Evolutionary conservation across 768 basidiomycete species (phyloP), one percentile per base, ranked within the genome.

Genomic region (Fibroporia radiculosa): DNA sequence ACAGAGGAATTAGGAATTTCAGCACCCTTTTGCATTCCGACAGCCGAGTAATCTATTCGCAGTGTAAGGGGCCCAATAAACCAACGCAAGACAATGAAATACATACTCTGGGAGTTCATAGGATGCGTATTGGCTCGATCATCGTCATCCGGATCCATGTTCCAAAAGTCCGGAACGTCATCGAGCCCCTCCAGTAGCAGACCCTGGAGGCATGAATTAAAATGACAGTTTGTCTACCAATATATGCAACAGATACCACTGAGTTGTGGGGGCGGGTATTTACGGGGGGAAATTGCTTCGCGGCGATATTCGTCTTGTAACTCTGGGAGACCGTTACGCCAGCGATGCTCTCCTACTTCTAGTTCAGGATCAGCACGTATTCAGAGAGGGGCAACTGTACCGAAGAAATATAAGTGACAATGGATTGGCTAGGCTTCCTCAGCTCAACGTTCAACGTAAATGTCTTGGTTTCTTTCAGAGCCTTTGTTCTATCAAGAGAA

Each of bases 341-440:
- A 19, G 88, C 89, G 20, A 81, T 66, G 25, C 71, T 74, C 63
- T 93, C 91, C 85, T 92, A 55, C 19, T 33, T 14, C n/a, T 7
- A 12, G 26, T 42, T 57, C 23, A 48, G 48, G 43, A 22, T 46
- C 44, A 48, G 47, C 46, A 22, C 37, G 32, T 5, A 18, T 1
- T 18, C 25, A 2, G 12, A 13, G 6, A 7, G 24, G 5, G 18
- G 24, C 6, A 28, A 10, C 52, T 66, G 54, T 63, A 88, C 87
- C 24, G 85, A 78, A 53, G 77, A 66, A 4, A 86, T 73, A 20
- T 74, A 68, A 35, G 83, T 75, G 12, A 66, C 51, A 23, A 89
- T 63, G 34, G 66, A 65, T 64, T 93, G 89, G 53, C 87, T 91
- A 2, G 88, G 86, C 53, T 81, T 88, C 10, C 68, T 76, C 19